Percentiles rank a stretch among this genome's conserved stretches.
Evolutionary conservation across 306 rosid species (phyloP).

Genomic region (Lathyrus sativus): DNA sequence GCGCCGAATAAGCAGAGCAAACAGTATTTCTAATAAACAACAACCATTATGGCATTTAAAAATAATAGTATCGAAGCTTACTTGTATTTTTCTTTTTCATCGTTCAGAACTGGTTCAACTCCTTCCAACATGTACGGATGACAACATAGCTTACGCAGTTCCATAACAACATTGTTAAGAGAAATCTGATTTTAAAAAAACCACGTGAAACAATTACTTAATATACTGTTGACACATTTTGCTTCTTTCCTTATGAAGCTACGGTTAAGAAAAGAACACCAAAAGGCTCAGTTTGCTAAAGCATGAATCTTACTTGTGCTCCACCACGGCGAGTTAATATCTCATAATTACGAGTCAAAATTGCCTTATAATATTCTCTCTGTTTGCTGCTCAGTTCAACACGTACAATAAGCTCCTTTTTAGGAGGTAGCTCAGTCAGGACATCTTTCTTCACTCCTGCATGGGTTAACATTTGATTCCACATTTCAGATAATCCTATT

Average conservation of each 20-base stretch:
- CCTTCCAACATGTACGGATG: constrained; percentile 97
- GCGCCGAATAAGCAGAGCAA: constrained; percentile 26
- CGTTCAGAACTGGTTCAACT: constrained; percentile 85
- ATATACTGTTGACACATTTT: constrained; percentile 12
- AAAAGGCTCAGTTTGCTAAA: constrained; percentile 29
- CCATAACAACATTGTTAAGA: constrained; percentile 95
- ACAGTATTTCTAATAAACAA: constrained; percentile 14
- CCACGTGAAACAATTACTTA: constrained; percentile 27
- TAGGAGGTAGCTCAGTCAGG: constrained; percentile 94
- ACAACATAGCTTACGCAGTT: constrained; percentile 96
- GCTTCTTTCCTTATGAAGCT: constrained; percentile 20
- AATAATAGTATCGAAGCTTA: constrained; percentile 36
- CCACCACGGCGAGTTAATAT: constrained; percentile 93
- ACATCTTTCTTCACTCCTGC: constrained; percentile 98
- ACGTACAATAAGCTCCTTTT: constrained; percentile 92
- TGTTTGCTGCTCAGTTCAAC: constrained; percentile 90
- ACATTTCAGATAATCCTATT: constrained; percentile 19
- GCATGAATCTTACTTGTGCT: constrained; percentile 63
- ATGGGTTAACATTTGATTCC: constrained; percentile 38
- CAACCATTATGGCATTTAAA: constrained; percentile 28
- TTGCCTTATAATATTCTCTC: constrained; percentile 94
- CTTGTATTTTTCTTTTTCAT: constrained; percentile 69
- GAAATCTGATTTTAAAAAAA: constrained; percentile 67
- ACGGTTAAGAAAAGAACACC: constrained; percentile 19
- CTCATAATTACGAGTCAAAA: constrained; percentile 93